Percentiles rank a stretch among this genome's conserved stretches.
Conservation (phyloP, 371 early-diverging fungal genomes). For the Syncephalis plumigaleata region DNA sequence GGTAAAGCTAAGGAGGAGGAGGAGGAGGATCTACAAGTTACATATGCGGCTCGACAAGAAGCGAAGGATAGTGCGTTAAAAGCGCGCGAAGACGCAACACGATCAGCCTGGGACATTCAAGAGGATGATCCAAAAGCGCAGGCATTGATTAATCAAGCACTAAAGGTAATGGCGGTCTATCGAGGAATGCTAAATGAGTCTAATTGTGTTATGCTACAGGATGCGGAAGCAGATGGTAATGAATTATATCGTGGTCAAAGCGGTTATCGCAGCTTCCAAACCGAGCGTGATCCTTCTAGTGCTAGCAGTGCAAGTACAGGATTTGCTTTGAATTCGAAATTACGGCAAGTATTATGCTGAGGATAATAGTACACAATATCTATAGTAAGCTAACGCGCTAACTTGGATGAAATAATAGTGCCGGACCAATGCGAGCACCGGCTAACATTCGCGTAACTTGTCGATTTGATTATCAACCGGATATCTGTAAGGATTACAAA, state of each 20-base stretch:
- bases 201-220: neutral
- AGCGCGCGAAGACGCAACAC: too few species aligned
- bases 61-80: too few species aligned
- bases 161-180: constrained; percentile 9
- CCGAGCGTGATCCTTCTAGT: constrained; percentile 29
- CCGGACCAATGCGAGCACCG: constrained; percentile 75
- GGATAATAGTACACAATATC: neutral
- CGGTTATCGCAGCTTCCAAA: constrained; percentile 44
- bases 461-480: constrained; percentile 93
- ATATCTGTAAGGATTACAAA: constrained; percentile 97
- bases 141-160: constrained; percentile 14
- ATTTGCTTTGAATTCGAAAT: constrained; percentile 10
- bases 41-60: too few species aligned
- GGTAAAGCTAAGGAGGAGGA: too few species aligned
- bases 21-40: too few species aligned
- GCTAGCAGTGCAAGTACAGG: constrained; percentile 17
- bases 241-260: constrained; percentile 35
- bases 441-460: constrained; percentile 71
- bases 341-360: constrained; percentile 9
- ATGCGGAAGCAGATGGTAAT: constrained; percentile 12
- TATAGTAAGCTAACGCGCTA: too few species aligned
- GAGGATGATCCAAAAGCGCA: constrained; percentile 12
- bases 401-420: constrained; percentile 16
- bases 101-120: too few species aligned
- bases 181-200: neutral